A percentile compares a stretch with the other conserved stretches of the same genome.
phyloP scores from a whole-genome alignment of 2,329 filamentous ascomycete genomes.

The Cladosporium austrohemisphaericum region DNA sequence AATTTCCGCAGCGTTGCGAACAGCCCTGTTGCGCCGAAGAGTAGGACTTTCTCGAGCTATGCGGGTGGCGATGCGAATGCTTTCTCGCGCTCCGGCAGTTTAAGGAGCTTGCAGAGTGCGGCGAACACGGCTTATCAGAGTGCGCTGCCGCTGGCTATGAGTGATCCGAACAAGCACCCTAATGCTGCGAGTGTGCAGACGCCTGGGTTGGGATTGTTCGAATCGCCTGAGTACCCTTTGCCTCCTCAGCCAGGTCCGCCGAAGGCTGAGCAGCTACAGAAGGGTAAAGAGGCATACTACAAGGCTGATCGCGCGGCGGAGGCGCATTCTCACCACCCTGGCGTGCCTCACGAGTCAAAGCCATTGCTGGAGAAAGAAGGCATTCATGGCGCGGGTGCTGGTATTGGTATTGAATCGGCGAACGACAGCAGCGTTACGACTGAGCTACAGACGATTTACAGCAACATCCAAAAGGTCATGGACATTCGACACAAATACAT shows the following conservation, averaged over 20 bases:
- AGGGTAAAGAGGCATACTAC: slow-evolving; percentile 31
- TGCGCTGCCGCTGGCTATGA: slow-evolving; percentile 34
- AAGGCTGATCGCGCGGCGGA: slow-evolving; percentile 48
- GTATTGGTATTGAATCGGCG: slow-evolving; percentile 61
- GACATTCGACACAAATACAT: slow-evolving; percentile 89
- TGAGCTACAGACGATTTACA: slow-evolving; percentile 82
- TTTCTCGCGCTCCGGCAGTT: slow-evolving; percentile 39
- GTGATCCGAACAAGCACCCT: slow-evolving; percentile 31
- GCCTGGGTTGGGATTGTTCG: slow-evolving; percentile 30
- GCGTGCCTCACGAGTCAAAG: slow-evolving; percentile 54
- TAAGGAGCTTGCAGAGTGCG: slow-evolving; percentile 40
- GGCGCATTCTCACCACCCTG: slow-evolving; percentile 49
- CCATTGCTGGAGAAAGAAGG: slow-evolving; percentile 53
- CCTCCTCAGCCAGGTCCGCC: slow-evolving; percentile 10
- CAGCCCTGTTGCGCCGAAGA: slow-evolving; percentile 41
- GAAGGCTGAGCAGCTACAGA: slow-evolving; percentile 2
- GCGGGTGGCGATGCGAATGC: slow-evolving; percentile 36
- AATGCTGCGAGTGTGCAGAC: slow-evolving; percentile 29
- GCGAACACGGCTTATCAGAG: slow-evolving; percentile 26
- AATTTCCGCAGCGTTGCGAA: neutral
- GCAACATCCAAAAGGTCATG: slow-evolving; percentile 84
- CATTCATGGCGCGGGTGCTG: slow-evolving; percentile 56
- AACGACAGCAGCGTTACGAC: slow-evolving; percentile 76
- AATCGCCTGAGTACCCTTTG: slow-evolving; percentile 13
- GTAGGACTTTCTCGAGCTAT: slow-evolving; percentile 43